Evolutionary conservation across 345 rosid species (phyloP), one percentile per base, ranked within the genome.

Genomic region (Psidium friedrichsthalianum): DNA sequence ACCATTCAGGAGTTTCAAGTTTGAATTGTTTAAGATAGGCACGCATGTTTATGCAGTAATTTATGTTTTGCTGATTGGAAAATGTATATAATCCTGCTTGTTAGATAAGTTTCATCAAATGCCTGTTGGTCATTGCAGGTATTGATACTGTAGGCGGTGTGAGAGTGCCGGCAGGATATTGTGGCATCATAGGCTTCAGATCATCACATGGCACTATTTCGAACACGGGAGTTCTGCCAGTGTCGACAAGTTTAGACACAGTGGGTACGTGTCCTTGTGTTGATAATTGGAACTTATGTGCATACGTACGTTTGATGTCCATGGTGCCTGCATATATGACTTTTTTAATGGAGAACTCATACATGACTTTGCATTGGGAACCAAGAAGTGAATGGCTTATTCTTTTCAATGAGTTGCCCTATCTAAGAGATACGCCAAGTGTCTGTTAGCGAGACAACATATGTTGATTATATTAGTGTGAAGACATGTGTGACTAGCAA

Each of bases 111-210:
- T 64, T 32, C 78, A 69, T 69, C 44, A 4, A 69, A 69, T 69
- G 78, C 47, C 16, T 4, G 47, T 69, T 36, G 44, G 1, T 69
- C 78, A 69, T 18, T 91, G 88, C 94, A 96, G 99, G 99, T 89
- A 55, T 94, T 51, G 99, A 97, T 87, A 91, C 98, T 16, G 89
- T 94, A 86, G 99, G 99, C 36, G 99, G 97, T 58, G 96, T 96
- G 86, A 96, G 99, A 90, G 90, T 96, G 81, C 98, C 99, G 56
- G 94, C 99, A 36, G 95, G 90, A 69, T 97, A 87, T 86, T 97
- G 99, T 88, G 95, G 99, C 82, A 83, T 95, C 85, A 84, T 97
- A 82, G 99, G 99, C 84, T 97, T 97, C 87, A 91, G 95, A 83
- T 93, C 95, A 27, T 96, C 99, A 20, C 90, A 93, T 87, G 97